These are phyloP conservation scores for Coriaria nepalensis DNA, from an alignment of 306 rosid genomes.

Conservation along the genomic window DNA sequence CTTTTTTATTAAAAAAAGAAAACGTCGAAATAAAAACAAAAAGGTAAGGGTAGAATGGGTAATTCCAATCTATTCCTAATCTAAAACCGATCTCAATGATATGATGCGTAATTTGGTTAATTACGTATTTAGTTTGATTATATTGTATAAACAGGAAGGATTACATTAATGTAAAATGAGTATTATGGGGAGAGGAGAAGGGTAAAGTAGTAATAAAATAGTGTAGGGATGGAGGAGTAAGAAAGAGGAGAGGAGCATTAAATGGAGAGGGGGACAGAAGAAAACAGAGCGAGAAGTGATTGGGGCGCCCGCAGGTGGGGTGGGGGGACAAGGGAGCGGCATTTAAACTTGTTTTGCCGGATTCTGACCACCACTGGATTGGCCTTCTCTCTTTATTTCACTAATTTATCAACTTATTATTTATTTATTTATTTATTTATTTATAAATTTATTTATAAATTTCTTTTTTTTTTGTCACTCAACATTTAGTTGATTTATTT, in stretches of 20 bases:
- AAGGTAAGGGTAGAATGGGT: conserved; percentile 30
- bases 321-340: conserved; percentile 75
- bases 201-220: neutral
- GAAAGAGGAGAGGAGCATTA: conserved; percentile 1
- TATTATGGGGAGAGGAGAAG: neutral
- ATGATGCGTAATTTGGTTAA: neutral
- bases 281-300: conserved; percentile 16
- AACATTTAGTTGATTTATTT: too few relatives aligned
- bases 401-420: too few relatives aligned
- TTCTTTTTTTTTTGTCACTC: too few relatives aligned
- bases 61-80: too few relatives aligned
- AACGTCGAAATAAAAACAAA: neutral
- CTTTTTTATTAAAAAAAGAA: neutral
- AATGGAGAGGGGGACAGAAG: conserved; percentile 28
- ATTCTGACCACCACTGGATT: conserved; percentile 23
- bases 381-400: too few relatives aligned
- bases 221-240: neutral
- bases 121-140: too few relatives aligned
- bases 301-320: conserved; percentile 4
- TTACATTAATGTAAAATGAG: too few relatives aligned
- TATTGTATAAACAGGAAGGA: too few relatives aligned
- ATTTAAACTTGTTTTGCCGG: conserved; percentile 46
- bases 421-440: too few relatives aligned
- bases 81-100: too few relatives aligned
- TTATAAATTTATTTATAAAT: too few relatives aligned